Base-by-base conservation (phyloP, 2,329 filamentous ascomycete species). In the Claviceps capensis region DNA sequence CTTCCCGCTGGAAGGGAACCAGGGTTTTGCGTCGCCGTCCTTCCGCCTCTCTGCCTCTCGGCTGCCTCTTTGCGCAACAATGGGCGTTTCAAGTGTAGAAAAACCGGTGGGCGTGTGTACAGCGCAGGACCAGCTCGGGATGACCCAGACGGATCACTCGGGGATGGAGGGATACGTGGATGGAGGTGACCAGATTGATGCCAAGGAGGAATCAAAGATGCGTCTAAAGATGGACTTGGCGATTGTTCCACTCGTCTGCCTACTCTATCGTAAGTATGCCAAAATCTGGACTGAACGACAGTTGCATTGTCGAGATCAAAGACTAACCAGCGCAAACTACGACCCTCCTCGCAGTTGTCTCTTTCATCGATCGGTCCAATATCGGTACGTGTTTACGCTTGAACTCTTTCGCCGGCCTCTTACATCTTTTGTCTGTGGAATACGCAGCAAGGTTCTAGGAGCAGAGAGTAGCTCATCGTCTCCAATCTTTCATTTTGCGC, bases 291-390 rank as follows among this genome's bases (percentile, higher is more conserved):
- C 5, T n/a, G 5, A 44, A 5, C 16, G 22, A 14, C 16, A 14
- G 42, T 44, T 16, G 4, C 16, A 11, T 16, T 13, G 19, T 5
- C 26, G 26, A 30, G 26, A 19, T 36, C 26, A 34, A 11, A 46
- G 22, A 23, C 23, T 37, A 40, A 36, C n/a, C 6, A 14, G 23
- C 22, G 8, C 8, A 16, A n/a, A 8, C 5, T 16, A 11, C 14
- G 5, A 13, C 17, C 17, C 11, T 47, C 14, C 9, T 7, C 19
- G 17, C 22, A 56, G 55, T 63, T 1, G 56, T 63, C 46, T 57
- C 60, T 37, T 84, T 83, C 63, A 83, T 84, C 54, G 81, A 85
- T 59, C 72, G 82, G 22, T 76, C 81, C 34, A 85, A 85, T 59
- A 82, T 85, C 49, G 81, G 79, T 79, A 62, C 53, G 66, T 22